These are phyloP conservation scores for Collybia mongolica DNA, from an alignment of 768 basidiomycete genomes.

Conservation along the genomic window DNA sequence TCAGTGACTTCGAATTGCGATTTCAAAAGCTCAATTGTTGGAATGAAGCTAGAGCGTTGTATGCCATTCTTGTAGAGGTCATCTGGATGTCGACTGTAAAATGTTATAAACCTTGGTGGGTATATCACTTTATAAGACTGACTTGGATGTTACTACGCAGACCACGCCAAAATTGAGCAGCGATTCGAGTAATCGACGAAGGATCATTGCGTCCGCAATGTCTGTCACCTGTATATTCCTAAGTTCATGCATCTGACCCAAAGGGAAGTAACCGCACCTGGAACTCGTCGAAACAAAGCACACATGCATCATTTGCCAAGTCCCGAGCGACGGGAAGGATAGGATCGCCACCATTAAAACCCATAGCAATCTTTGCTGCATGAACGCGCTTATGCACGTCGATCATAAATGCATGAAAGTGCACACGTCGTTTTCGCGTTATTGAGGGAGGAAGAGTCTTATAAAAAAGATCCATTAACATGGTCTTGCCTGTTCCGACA, in stretches of 20 bases:
- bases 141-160: constrained; percentile 98
- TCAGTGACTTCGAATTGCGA: constrained; percentile 84
- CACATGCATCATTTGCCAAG: constrained; percentile 77
- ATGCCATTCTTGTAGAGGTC: constrained; percentile 99
- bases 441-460: constrained; percentile 70
- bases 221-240: constrained; percentile 72
- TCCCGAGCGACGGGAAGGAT: constrained; percentile 87
- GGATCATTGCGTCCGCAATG: constrained; percentile 98
- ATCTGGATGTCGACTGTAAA: constrained; percentile 87
- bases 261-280: constrained; percentile 56
- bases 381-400: constrained; percentile 96
- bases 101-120: constrained; percentile 1
- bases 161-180: constrained; percentile 87
- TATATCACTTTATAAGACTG: constrained; percentile 23
- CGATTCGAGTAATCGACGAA: constrained; percentile 85
- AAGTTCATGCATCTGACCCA: neutral
- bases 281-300: constrained; percentile 98
- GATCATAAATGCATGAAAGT: constrained; percentile 99
- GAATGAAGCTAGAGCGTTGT: constrained; percentile 91
- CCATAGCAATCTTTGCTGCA: constrained; percentile 71
- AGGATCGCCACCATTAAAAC: constrained; percentile 71
- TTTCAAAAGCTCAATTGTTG: constrained; percentile 93
- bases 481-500: constrained; percentile 96
- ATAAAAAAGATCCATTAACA: constrained; percentile 99
- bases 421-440: constrained; percentile 80